phyloP scores from a whole-genome alignment of 495 filamentous ascomycete species.

The Aspergillus carlsbadensis region DNA sequence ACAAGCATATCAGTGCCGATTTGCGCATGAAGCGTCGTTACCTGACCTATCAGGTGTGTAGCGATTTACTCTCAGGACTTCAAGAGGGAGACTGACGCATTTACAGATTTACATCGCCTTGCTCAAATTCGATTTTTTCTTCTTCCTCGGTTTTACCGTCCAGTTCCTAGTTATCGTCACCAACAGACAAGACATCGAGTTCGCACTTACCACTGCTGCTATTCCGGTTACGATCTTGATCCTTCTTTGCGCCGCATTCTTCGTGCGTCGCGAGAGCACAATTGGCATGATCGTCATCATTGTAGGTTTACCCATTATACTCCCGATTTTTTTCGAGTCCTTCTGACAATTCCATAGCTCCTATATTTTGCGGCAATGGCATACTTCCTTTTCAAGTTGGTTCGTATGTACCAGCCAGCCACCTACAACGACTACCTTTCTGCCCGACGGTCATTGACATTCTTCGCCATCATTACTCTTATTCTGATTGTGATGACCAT shows the following conservation, averaged over 20 bases:
- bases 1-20: constrained; percentile 98
- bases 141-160: constrained; percentile 97
- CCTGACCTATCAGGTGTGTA: constrained; percentile 86
- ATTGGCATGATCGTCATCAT: constrained; percentile 77
- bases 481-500: constrained; percentile 87
- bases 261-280: constrained; percentile 76
- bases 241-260: constrained; percentile 78
- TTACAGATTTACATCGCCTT: constrained; percentile 92
- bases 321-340: constrained; percentile 7
- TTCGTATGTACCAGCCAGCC: constrained; percentile 79
- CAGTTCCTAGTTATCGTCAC: constrained; percentile 94
- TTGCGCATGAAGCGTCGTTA: constrained; percentile 95
- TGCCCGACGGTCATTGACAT: constrained; percentile 77
- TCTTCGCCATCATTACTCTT: constrained; percentile 91
- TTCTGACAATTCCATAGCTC: constrained; percentile 38
- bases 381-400: constrained; percentile 98
- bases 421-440: constrained; percentile 61
- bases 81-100: constrained; percentile 25
- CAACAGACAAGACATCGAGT: constrained; percentile 65
- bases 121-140: constrained; percentile 99
- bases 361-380: constrained; percentile 87
- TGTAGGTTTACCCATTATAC: constrained; percentile 36
- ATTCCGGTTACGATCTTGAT: constrained; percentile 89
- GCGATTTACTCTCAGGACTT: not conserved
- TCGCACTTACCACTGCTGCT: constrained; percentile 81